Evolutionary conservation across 495 filamentous ascomycete genomes (phyloP).

Genomic region (Peziza echinospora): DNA sequence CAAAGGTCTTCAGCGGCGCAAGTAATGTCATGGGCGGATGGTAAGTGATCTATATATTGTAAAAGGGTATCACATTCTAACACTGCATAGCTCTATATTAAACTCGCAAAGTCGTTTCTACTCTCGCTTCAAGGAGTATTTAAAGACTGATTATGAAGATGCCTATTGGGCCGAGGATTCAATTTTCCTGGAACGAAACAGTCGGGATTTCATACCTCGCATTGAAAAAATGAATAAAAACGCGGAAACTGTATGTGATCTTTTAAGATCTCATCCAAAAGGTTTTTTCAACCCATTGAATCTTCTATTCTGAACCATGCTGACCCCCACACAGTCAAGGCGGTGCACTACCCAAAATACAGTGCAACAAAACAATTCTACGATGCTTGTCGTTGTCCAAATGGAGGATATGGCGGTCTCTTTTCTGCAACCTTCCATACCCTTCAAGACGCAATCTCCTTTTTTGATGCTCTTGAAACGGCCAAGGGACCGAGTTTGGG

Average conservation of each 20-base stretch:
- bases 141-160: conserved; percentile 52
- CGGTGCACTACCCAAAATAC: conserved; percentile 71
- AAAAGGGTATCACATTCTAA: too few species aligned
- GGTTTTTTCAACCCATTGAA: conserved; percentile 1
- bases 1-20: conserved; percentile 92
- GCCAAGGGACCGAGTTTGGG: conserved; percentile 87
- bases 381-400: conserved; percentile 50
- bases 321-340: conserved; percentile 34
- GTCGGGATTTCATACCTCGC: conserved; percentile 67
- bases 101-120: conserved; percentile 67
- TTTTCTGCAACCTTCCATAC: conserved; percentile 60
- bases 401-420: conserved; percentile 77
- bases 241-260: conserved; percentile 58
- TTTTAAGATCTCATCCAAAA: conserved; percentile 29
- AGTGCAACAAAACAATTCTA: conserved; percentile 47
- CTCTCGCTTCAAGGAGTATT: conserved; percentile 36
- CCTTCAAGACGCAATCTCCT: conserved; percentile 47
- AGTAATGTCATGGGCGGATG: conserved; percentile 95
- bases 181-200: conserved; percentile 89
- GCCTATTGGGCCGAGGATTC: conserved; percentile 84
- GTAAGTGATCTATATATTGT: conserved; percentile 19
- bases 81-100: conserved; percentile 38
- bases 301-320: neutral
- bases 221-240: conserved; percentile 72
- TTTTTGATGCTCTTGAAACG: conserved; percentile 71